Conservation (phyloP, 352 stramenopile species). For the Pythium aphanidermatum region DNA sequence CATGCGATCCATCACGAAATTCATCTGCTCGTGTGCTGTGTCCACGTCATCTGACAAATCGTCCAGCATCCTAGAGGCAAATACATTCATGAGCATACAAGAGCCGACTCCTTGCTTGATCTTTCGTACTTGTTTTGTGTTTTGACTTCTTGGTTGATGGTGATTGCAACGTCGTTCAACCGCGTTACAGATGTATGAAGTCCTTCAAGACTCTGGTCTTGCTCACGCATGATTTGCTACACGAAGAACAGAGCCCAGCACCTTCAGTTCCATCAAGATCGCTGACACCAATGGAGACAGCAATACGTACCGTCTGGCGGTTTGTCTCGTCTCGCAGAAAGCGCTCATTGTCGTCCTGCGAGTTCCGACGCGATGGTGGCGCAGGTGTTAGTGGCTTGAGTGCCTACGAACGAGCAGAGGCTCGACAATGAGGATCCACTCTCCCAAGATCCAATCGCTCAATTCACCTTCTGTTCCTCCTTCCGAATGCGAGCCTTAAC, state of each 20-base stretch:
- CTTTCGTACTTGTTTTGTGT: constrained; percentile 62
- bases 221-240: constrained; percentile 64
- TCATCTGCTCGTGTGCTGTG: constrained; percentile 73
- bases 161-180: constrained; percentile 60
- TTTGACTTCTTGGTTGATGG: constrained; percentile 66
- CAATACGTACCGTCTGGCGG: constrained; percentile 38
- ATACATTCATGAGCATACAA: too few species aligned
- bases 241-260: not conserved
- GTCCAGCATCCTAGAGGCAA: constrained; percentile 80
- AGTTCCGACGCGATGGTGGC: constrained; percentile 5
- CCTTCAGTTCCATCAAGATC: not conserved
- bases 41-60: constrained; percentile 66
- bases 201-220: constrained; percentile 55
- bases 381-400: constrained; percentile 30
- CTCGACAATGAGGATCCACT: not conserved
- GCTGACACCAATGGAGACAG: not conserved
- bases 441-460: not conserved
- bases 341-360: constrained; percentile 40
- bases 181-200: constrained; percentile 46
- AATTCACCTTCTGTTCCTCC: constrained; percentile 55
- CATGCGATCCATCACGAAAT: constrained; percentile 77
- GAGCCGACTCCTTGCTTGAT: too few species aligned
- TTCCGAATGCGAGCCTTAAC: constrained; percentile 51
- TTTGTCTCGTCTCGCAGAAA: constrained; percentile 55
- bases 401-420: constrained; percentile 19